A percentile compares a stretch with the other conserved stretches of the same genome.
Evolutionary conservation across 2,329 filamentous ascomycete genomes (phyloP).

Genomic region (Leptodontidium sp.): DNA sequence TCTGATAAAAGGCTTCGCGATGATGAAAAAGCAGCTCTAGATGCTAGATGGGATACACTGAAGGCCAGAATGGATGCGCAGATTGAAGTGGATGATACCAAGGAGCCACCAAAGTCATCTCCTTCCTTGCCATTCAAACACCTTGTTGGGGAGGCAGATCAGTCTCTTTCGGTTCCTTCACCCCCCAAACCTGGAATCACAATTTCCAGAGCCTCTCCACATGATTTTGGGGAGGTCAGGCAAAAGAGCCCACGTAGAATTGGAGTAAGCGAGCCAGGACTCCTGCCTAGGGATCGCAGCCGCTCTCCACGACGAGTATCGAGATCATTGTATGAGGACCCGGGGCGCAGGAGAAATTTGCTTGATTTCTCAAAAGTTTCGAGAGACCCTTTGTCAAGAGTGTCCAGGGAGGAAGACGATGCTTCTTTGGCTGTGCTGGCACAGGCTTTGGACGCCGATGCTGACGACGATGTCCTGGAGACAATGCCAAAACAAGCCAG

Average conservation of each 20-base stretch:
- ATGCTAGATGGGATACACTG: conserved; percentile 1
- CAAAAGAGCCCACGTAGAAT: conserved; percentile 24
- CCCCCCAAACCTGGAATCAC: conserved; percentile 21
- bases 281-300: conserved; percentile 1
- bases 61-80: conserved; percentile 5
- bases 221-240: background rate
- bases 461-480: background rate
- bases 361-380: conserved; percentile 18
- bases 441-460: conserved; percentile 29
- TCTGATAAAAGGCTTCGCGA: conserved; percentile 1
- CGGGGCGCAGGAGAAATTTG: conserved; percentile 21
- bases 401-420: conserved; percentile 42
- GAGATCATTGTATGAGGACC: conserved; percentile 33
- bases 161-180: background rate
- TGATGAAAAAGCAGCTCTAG: conserved; percentile 2
- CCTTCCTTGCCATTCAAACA: conserved; percentile 16
- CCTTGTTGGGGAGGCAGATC: background rate
- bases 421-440: conserved; percentile 41
- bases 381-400: conserved; percentile 36
- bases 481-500: background rate
- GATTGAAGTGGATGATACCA: background rate
- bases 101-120: background rate
- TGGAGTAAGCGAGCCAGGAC: conserved; percentile 34
- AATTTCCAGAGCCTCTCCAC: conserved; percentile 22
- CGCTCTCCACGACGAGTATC: conserved; percentile 26